These are phyloP conservation scores for Coffea humblotiana DNA, from an alignment of 305 asterid species.

Conservation along the genomic window DNA sequence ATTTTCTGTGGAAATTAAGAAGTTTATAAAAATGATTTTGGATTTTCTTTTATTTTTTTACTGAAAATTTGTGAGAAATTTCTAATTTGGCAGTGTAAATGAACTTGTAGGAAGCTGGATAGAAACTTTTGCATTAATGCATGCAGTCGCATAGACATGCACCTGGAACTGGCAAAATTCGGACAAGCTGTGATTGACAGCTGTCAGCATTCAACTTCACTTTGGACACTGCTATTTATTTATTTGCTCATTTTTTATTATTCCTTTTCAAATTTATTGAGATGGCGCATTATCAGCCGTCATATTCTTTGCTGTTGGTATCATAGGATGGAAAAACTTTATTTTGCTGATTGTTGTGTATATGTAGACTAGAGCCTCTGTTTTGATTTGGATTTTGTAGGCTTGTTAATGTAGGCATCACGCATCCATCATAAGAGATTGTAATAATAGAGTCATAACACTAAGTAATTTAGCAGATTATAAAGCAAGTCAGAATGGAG, in stretches of 20 bases:
- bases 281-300: no score
- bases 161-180: background rate
- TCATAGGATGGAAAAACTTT: background rate
- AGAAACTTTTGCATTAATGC: background rate
- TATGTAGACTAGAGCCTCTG: background rate
- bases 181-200: background rate
- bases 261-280: background rate
- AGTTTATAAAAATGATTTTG: background rate
- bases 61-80: background rate
- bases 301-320: background rate
- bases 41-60: background rate
- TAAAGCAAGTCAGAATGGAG: background rate
- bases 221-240: background rate
- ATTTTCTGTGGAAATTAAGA: background rate
- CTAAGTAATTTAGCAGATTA: background rate
- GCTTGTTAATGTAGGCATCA: background rate
- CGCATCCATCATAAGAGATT: background rate
- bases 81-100: background rate
- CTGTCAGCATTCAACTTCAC: background rate
- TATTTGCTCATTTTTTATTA: background rate
- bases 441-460: background rate
- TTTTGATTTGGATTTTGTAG: background rate
- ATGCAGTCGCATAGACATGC: background rate
- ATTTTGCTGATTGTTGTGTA: background rate
- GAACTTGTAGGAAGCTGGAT: background rate